A percentile compares a stretch with the other conserved stretches of the same genome.
These are phyloP conservation scores for Vaccinium myrtillus DNA, from an alignment of 148 eudicot species.

Conservation along the genomic window DNA sequence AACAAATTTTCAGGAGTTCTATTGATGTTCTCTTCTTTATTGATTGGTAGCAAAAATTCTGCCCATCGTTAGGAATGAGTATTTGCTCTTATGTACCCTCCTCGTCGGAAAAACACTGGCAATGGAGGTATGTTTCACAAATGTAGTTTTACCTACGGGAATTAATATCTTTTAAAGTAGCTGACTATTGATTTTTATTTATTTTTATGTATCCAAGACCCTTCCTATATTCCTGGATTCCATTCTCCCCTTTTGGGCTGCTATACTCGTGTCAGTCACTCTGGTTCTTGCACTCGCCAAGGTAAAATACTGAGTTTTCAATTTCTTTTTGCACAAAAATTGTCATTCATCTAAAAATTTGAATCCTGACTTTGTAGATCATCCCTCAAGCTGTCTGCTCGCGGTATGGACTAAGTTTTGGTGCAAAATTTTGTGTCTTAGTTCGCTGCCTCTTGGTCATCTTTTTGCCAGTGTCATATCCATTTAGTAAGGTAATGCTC, in stretches of 20 bases:
- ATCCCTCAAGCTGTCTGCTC: slow-evolving; percentile 4
- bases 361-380: background rate
- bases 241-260: background rate
- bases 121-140: background rate
- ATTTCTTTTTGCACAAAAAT: background rate
- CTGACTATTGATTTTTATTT: background rate
- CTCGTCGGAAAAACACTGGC: background rate
- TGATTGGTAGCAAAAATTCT: background rate
- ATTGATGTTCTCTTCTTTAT: background rate
- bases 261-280: background rate
- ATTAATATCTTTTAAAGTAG: background rate
- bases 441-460: background rate
- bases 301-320: background rate
- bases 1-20: background rate
- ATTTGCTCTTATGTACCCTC: background rate
- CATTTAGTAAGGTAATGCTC: background rate
- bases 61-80: background rate
- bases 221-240: slow-evolving; percentile 1
- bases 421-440: background rate
- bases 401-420: background rate
- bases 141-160: background rate
- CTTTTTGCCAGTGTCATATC: background rate
- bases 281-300: background rate
- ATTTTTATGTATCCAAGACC: background rate
- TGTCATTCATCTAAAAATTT: background rate